These are phyloP conservation scores for Ophiorrhiza pumila DNA, from an alignment of 257 asterid species.

Conservation along the genomic window DNA sequence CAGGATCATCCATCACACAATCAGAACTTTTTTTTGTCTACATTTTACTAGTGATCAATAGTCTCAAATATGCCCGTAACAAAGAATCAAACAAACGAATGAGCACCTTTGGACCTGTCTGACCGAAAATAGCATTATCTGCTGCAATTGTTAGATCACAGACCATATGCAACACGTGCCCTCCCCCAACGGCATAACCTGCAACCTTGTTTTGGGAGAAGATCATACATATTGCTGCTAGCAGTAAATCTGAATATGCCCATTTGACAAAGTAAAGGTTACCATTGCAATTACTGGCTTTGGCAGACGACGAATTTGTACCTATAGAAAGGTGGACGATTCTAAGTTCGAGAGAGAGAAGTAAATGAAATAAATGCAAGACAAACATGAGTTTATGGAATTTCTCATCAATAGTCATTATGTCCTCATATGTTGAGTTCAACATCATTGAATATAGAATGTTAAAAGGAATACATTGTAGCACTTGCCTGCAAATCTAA, in stretches of 20 bases:
- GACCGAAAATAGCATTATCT: slow-evolving; percentile 89
- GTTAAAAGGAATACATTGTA: background rate
- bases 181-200: slow-evolving; percentile 96
- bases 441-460: background rate
- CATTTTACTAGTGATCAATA: background rate
- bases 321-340: slow-evolving; percentile 29
- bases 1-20: background rate
- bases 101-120: slow-evolving; percentile 91
- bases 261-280: slow-evolving; percentile 4
- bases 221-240: slow-evolving; percentile 5
- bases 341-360: background rate
- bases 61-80: background rate
- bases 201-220: slow-evolving; percentile 63
- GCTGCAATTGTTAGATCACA: slow-evolving; percentile 94
- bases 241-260: background rate
- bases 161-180: slow-evolving; percentile 95
- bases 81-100: background rate
- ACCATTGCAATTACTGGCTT: slow-evolving; percentile 99
- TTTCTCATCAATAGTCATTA: background rate
- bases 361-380: background rate
- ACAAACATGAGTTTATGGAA: background rate
- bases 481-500: slow-evolving; percentile 69
- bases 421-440: background rate
- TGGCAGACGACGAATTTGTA: slow-evolving; percentile 93
- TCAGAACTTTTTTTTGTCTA: background rate